These are phyloP conservation scores for Blastocystis sp. DNA, from an alignment of 352 stramenopile species.

Conservation along the genomic window DNA sequence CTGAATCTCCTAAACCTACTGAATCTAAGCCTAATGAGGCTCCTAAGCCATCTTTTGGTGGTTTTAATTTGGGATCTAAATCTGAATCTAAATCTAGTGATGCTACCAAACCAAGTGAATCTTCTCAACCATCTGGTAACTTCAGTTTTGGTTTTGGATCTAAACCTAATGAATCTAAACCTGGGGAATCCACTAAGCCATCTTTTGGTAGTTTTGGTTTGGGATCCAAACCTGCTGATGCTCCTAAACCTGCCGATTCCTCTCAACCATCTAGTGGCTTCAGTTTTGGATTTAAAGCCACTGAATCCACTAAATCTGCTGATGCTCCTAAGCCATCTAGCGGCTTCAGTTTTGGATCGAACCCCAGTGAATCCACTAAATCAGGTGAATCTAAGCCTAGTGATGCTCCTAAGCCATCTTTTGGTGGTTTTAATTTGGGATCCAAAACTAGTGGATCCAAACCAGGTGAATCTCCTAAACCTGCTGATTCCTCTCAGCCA, in stretches of 20 bases:
- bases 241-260: background rate
- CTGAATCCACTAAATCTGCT: background rate
- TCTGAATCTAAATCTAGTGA: background rate
- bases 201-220: background rate
- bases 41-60: background rate
- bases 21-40: background rate
- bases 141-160: conserved; percentile 39
- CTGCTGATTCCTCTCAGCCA: background rate
- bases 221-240: background rate
- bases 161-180: background rate
- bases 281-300: background rate
- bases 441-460: background rate
- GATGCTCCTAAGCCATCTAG: background rate
- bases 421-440: background rate
- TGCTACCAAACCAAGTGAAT: background rate
- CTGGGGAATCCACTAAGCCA: background rate
- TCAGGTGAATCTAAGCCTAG: background rate
- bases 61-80: background rate
- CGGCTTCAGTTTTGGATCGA: background rate
- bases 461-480: background rate
- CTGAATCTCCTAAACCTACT: background rate
- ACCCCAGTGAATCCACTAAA: background rate
- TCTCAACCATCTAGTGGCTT: background rate
- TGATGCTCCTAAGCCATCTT: background rate
- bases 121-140: background rate